Base-by-base conservation (phyloP, 306 rosid species). In the Lathyrus aphaca region DNA sequence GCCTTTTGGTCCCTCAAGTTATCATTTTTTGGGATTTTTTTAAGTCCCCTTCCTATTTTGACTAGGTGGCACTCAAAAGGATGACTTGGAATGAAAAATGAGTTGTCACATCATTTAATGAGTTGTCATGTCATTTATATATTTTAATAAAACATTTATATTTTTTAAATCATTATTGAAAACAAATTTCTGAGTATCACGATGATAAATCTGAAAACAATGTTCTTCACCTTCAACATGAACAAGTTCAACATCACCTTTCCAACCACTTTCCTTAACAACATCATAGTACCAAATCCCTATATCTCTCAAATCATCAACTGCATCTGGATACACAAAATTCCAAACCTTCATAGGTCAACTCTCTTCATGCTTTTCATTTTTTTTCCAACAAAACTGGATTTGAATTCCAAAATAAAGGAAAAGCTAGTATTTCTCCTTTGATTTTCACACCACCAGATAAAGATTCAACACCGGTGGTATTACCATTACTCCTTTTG, bases 401-500 rank as follows among this genome's bases (percentile, higher is more conserved):
- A 8, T 75, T 58, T 0, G 84, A 85, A 55, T 86, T 51, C 77
- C 80, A 82, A 27, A 85, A 85, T n/a, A 58, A n/a, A 3, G 89
- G 84, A 39, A 66, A 58, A 16, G 79, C 68, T 4, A 73, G 61
- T 3, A 85, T 5, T 10, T 30, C 76, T 5, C 86, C 86, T 4
- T 5, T 2, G 10, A 85, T 39, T 49, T 73, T 66, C 15, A 82
- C 72, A 3, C 21, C 84, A 17, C 86, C 74, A 1, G 55, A 75
- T 12, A 79, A 57, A 19, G 7, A 8, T 25, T 68, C 83, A 17
- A 3, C 29, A n/a, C 79, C 82, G 3, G 56, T 46, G n/a, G n/a
- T n/a, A n/a, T n/a, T n/a, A n/a, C n/a, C n/a, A n/a, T n/a, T n/a
- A 38, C 82, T 82, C 85, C 90, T 72, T 85, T 85, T 3, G 94